Conservation (phyloP, 2,329 filamentous ascomycete species). For the Pseudogymnoascus sp. region DNA sequence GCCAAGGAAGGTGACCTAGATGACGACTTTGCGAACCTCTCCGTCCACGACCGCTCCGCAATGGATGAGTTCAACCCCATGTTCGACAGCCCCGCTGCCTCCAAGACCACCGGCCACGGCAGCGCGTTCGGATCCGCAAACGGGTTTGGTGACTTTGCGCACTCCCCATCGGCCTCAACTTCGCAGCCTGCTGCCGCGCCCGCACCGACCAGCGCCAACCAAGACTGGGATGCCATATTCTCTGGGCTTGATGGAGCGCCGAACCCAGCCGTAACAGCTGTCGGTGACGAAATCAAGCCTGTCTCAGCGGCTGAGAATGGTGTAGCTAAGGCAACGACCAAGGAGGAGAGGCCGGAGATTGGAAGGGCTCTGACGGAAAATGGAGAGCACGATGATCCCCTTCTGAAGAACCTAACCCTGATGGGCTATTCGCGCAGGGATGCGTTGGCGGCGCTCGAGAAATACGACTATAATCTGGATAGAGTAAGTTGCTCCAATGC, state of each 20-base stretch:
- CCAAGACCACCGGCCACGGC: constrained; percentile 23
- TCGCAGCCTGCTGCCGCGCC: constrained; percentile 25
- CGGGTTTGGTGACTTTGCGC: constrained; percentile 38
- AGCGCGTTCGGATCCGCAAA: constrained; percentile 20
- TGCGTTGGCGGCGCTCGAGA: constrained; percentile 74
- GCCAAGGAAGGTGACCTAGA: constrained; percentile 73
- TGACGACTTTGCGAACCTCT: constrained; percentile 70
- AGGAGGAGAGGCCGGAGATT: constrained; percentile 33
- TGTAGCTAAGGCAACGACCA: constrained; percentile 12
- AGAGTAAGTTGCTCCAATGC: constrained; percentile 52
- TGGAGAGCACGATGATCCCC: constrained; percentile 81
- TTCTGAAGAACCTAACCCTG: constrained; percentile 76
- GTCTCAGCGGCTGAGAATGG: constrained; percentile 15
- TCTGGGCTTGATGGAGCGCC: constrained; percentile 57
- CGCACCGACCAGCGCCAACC: constrained; percentile 35
- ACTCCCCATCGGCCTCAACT: constrained; percentile 37
- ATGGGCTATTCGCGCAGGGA: constrained; percentile 79
- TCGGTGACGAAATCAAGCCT: constrained; percentile 10
- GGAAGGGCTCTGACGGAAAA: constrained; percentile 64
- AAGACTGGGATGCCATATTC: constrained; percentile 96
- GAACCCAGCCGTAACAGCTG: constrained; percentile 21
- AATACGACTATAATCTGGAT: constrained; percentile 93
- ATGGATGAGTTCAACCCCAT: constrained; percentile 73
- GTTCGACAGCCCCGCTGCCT: constrained; percentile 54
- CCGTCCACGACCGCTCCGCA: constrained; percentile 48